Evolutionary conservation across 352 stramenopile genomes (phyloP).

Genomic region (Phytophthora megakarya): DNA sequence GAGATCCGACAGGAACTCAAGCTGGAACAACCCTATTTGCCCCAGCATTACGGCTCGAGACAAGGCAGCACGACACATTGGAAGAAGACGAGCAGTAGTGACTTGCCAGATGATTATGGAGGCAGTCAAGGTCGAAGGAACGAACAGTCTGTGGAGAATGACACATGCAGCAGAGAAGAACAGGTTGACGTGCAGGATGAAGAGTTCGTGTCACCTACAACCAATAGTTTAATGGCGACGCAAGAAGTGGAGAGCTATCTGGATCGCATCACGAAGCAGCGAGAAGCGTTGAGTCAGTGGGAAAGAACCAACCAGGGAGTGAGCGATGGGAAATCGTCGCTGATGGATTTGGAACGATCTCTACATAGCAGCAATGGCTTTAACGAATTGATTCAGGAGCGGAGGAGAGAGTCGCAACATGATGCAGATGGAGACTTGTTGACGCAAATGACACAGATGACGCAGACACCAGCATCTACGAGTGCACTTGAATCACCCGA

Average conservation of each 20-base stretch:
- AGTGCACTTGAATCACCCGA: constrained; percentile 46
- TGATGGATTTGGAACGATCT: constrained; percentile 33
- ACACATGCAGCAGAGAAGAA: background rate
- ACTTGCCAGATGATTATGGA: constrained; percentile 48
- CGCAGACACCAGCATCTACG: constrained; percentile 34
- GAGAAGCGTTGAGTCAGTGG: constrained; percentile 55
- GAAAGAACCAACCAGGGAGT: constrained; percentile 34
- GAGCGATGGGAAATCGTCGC: constrained; percentile 13
- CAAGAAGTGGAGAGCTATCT: constrained; percentile 62
- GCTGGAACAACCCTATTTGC: constrained; percentile 36
- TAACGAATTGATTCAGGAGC: constrained; percentile 29
- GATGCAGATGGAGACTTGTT: constrained; percentile 28
- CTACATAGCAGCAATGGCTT: constrained; percentile 29
- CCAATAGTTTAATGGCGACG: constrained; percentile 42
- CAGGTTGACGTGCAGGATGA: no score
- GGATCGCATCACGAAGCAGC: constrained; percentile 53
- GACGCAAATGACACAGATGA: constrained; percentile 41
- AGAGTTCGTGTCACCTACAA: no score
- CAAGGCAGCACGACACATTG: constrained; percentile 17
- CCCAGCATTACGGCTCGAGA: constrained; percentile 27
- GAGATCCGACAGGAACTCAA: constrained; percentile 59
- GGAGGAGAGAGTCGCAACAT: constrained; percentile 23
- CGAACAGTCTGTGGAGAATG: constrained; percentile 6
- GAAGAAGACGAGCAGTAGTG: constrained; percentile 48
- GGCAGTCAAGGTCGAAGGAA: constrained; percentile 8